Evolutionary conservation across 306 rosid genomes (phyloP).

Genomic region (Clitoria ternatea): DNA sequence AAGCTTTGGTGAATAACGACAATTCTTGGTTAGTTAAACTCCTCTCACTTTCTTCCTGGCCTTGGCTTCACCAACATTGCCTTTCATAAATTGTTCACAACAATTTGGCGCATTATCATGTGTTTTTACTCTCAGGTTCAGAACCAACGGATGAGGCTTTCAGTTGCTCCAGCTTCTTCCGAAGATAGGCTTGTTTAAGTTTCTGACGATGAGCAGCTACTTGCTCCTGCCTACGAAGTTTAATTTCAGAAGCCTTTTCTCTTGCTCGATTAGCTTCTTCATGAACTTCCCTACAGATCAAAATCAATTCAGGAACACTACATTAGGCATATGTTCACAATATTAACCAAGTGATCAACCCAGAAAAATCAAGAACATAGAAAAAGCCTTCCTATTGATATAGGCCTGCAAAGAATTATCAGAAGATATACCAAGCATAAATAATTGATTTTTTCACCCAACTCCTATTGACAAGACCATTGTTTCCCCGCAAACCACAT

Average conservation of each 20-base stretch:
- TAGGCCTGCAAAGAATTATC: neutral
- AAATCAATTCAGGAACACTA: neutral
- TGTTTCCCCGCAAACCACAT: neutral
- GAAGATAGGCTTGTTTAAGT: slow-evolving; percentile 76
- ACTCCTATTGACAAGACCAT: neutral
- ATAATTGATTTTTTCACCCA: neutral
- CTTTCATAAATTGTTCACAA: neutral
- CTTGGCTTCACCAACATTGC: neutral
- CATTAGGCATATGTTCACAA: neutral
- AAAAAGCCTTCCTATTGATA: too few species aligned
- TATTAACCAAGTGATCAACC: neutral
- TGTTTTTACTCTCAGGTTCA: slow-evolving; percentile 24
- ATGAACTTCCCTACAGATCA: slow-evolving; percentile 76
- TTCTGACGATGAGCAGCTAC: slow-evolving; percentile 70
- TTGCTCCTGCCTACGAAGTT: slow-evolving; percentile 70
- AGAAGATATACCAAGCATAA: neutral
- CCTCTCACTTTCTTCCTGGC: neutral
- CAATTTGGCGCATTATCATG: slow-evolving; percentile 19
- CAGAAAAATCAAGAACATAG: neutral
- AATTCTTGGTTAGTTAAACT: too few species aligned
- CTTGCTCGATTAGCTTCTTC: slow-evolving; percentile 84
- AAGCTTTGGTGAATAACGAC: too few species aligned
- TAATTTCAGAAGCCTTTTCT: slow-evolving; percentile 75
- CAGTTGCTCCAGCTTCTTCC: slow-evolving; percentile 71
- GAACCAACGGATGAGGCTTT: slow-evolving; percentile 58